These are phyloP conservation scores for Solanum tarapatanum DNA, from an alignment of 257 asterid genomes.

Conservation along the genomic window DNA sequence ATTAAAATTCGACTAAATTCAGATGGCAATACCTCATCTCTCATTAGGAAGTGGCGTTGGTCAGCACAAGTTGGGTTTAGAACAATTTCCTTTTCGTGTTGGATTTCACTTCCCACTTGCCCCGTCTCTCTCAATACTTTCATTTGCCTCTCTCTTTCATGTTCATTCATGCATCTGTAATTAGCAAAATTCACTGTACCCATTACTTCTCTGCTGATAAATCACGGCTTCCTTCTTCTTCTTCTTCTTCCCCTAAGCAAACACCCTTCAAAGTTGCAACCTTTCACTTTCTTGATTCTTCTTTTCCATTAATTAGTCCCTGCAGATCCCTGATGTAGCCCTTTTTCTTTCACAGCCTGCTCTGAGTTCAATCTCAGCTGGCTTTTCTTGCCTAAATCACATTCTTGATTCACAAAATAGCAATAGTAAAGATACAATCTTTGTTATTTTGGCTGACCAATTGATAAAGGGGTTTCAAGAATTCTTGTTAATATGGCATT, in stretches of 20 bases:
- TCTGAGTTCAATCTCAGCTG: slow-evolving; percentile 19
- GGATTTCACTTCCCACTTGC: neutral
- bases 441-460: neutral
- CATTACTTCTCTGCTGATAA: neutral
- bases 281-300: neutral
- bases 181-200: neutral
- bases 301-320: neutral
- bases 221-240: neutral
- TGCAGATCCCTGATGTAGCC: slow-evolving; percentile 10
- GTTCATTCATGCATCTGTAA: neutral
- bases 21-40: too few relatives aligned
- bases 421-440: neutral
- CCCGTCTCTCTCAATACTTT: neutral
- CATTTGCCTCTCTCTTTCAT: neutral
- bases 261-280: neutral
- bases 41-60: neutral
- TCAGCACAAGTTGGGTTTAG: neutral
- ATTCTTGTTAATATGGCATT: slow-evolving; percentile 7
- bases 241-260: neutral
- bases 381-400: neutral
- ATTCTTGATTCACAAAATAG: neutral
- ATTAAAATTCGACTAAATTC: too few relatives aligned
- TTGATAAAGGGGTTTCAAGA: neutral
- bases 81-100: neutral
- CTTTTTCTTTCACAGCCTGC: slow-evolving; percentile 7